These are phyloP conservation scores for Leishmania arabica DNA, from an alignment of 208 protist species.

Conservation along the genomic window DNA sequence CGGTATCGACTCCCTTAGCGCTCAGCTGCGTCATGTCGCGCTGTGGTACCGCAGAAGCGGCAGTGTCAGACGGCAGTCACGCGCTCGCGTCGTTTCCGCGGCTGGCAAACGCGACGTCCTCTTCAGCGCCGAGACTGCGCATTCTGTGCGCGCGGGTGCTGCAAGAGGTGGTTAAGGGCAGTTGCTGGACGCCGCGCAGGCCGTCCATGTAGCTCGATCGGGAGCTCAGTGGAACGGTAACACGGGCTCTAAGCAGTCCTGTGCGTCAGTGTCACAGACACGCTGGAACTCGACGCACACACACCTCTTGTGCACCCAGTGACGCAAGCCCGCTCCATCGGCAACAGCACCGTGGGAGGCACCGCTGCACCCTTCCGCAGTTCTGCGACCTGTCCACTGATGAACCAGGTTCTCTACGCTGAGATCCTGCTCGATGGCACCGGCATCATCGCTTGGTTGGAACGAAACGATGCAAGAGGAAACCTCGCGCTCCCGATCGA, in stretches of 20 bases:
- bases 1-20: not conserved
- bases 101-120: not conserved
- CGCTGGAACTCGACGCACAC: not conserved
- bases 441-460: not conserved
- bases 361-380: conserved; percentile 2
- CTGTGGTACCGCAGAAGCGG: not conserved
- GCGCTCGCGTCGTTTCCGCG: not conserved
- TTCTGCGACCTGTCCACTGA: not conserved
- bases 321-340: not conserved
- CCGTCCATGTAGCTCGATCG: not conserved
- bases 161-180: not conserved
- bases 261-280: not conserved
- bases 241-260: not conserved
- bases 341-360: not conserved
- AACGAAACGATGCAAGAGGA: not conserved
- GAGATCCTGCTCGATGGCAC: conserved; percentile 3
- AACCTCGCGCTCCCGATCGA: not conserved
- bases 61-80: too few species aligned
- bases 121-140: not conserved
- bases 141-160: not conserved
- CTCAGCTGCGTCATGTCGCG: not conserved
- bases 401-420: conserved; percentile 7
- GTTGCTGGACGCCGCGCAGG: conserved; percentile 3
- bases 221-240: not conserved
- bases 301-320: not conserved